Evolutionary conservation across 2,329 filamentous ascomycete genomes (phyloP).

Genomic region (Aspergillus novoparasiticus): DNA sequence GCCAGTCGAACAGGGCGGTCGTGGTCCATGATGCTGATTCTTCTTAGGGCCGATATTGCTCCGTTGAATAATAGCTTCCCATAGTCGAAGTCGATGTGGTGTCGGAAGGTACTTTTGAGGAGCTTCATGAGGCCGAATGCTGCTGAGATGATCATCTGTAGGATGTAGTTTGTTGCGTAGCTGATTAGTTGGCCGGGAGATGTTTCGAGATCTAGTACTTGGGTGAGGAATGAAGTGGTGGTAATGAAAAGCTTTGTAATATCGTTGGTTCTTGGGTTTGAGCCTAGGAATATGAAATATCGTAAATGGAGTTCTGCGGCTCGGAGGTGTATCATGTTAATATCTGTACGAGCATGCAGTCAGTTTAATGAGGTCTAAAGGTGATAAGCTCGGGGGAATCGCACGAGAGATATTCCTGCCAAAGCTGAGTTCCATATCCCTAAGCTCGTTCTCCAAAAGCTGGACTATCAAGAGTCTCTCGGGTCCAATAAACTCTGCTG

Average conservation of each 20-base stretch:
- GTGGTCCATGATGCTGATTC: conserved; percentile 63
- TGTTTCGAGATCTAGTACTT: conserved; percentile 46
- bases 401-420: conserved; percentile 39
- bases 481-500: conserved; percentile 51
- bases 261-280: conserved; percentile 47
- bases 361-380: background rate
- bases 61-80: conserved; percentile 60
- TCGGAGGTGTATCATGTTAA: conserved; percentile 50
- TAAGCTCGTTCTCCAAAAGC: conserved; percentile 47
- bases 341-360: conserved; percentile 30
- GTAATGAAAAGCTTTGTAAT: conserved; percentile 48
- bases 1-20: conserved; percentile 65
- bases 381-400: background rate
- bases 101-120: conserved; percentile 63
- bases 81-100: conserved; percentile 56
- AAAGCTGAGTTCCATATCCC: conserved; percentile 56
- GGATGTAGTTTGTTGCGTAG: conserved; percentile 62
- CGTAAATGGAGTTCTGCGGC: conserved; percentile 49
- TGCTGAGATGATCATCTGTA: conserved; percentile 66
- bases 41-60: conserved; percentile 59
- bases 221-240: conserved; percentile 49
- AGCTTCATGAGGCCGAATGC: conserved; percentile 66
- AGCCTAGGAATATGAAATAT: conserved; percentile 50
- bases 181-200: conserved; percentile 51
- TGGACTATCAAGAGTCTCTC: conserved; percentile 47